These are phyloP conservation scores for Limnanthes douglasii DNA, from an alignment of 345 rosid genomes.

Conservation along the genomic window DNA sequence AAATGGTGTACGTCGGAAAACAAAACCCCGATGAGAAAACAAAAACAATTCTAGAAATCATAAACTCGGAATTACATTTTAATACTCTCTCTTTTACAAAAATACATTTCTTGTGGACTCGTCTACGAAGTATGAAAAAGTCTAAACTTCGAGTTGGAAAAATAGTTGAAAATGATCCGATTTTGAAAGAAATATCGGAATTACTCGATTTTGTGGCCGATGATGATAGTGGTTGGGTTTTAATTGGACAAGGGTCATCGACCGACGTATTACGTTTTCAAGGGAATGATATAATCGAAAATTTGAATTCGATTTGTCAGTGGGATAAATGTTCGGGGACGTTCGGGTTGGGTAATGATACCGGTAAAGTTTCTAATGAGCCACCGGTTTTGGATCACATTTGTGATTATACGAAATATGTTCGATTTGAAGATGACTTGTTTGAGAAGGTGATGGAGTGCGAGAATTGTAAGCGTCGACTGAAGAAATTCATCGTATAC, in stretches of 20 bases:
- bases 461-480: slow-evolving; percentile 40
- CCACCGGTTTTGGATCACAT: slow-evolving; percentile 12
- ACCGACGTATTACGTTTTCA: slow-evolving; percentile 12
- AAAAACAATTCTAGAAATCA: slow-evolving; percentile 10
- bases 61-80: slow-evolving; percentile 16
- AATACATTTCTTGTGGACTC: slow-evolving; percentile 46
- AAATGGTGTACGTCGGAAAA: slow-evolving; percentile 34
- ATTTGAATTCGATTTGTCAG: slow-evolving; percentile 20
- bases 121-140: slow-evolving; percentile 47
- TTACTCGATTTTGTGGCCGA: slow-evolving; percentile 26
- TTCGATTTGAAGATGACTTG: slow-evolving; percentile 26
- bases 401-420: slow-evolving; percentile 25
- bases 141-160: slow-evolving; percentile 24
- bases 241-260: slow-evolving; percentile 32
- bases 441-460: slow-evolving; percentile 21
- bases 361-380: slow-evolving; percentile 13
- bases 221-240: slow-evolving; percentile 38
- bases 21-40: slow-evolving; percentile 15
- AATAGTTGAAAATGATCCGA: slow-evolving; percentile 18
- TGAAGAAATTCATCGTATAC: slow-evolving; percentile 42
- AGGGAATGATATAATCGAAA: slow-evolving; percentile 17
- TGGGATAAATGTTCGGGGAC: slow-evolving; percentile 37
- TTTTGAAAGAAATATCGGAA: slow-evolving; percentile 23
- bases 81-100: slow-evolving; percentile 19
- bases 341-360: slow-evolving; percentile 26